phyloP scores from a whole-genome alignment of 1,139 yeast genomes.

The Geotrichum carabidarum region DNA sequence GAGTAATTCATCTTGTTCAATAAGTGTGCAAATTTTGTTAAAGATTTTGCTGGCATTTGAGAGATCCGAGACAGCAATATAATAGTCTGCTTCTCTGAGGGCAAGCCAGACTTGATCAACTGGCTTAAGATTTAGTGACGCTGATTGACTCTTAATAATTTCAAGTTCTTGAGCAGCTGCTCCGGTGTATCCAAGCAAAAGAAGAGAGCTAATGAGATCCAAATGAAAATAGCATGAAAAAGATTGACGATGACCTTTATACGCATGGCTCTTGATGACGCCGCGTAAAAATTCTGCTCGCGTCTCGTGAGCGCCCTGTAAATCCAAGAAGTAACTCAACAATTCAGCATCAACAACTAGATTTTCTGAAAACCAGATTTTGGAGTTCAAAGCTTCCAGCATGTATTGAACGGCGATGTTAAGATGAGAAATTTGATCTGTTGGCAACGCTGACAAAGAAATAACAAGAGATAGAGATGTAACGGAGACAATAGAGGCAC shows the following conservation, averaged over 20 bases:
- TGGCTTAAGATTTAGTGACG: neutral
- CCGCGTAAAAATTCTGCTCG: slow-evolving; percentile 22
- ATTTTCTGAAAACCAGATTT: slow-evolving; percentile 7
- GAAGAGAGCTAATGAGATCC: slow-evolving; percentile 17
- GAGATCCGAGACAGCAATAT: slow-evolving; percentile 17
- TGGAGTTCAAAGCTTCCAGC: slow-evolving; percentile 15
- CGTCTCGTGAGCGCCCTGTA: slow-evolving; percentile 26
- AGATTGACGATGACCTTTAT: slow-evolving; percentile 9
- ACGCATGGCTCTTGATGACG: slow-evolving; percentile 5
- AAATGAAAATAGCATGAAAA: slow-evolving; percentile 13
- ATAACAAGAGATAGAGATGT: slow-evolving; percentile 18
- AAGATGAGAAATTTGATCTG: slow-evolving; percentile 18
- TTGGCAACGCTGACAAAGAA: slow-evolving; percentile 17
- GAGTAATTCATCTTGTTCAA: slow-evolving; percentile 18
- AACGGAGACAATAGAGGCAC: slow-evolving; percentile 17
- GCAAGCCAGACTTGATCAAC: slow-evolving; percentile 18
- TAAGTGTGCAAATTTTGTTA: slow-evolving; percentile 17
- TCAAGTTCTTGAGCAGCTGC: slow-evolving; percentile 22
- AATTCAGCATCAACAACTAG: slow-evolving; percentile 15
- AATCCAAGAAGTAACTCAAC: slow-evolving; percentile 21
- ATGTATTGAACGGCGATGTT: slow-evolving; percentile 16
- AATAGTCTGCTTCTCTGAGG: slow-evolving; percentile 21
- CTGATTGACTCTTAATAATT: neutral
- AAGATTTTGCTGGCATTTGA: slow-evolving; percentile 15
- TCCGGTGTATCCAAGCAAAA: slow-evolving; percentile 23